Evolutionary conservation across 257 asterid genomes (phyloP).

Genomic region (Henckelia pumila): DNA sequence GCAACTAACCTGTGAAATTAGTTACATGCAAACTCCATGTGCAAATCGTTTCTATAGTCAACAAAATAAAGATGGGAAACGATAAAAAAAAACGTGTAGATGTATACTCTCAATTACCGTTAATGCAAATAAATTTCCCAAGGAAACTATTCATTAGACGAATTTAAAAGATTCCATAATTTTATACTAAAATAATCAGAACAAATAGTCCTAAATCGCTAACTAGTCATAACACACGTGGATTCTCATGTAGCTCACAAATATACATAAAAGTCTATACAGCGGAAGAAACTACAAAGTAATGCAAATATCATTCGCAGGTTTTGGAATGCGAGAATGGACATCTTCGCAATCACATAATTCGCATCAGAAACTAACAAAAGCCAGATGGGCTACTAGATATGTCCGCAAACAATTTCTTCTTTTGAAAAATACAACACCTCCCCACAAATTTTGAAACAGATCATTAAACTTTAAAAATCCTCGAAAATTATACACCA

Average conservation of each 20-base stretch:
- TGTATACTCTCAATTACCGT: not conserved
- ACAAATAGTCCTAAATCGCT: not conserved
- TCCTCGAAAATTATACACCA: constrained; percentile 7
- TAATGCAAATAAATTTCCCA: constrained; percentile 18
- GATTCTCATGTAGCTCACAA: not conserved
- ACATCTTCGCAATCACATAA: not conserved
- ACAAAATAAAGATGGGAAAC: constrained; percentile 8
- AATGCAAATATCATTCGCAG: not conserved
- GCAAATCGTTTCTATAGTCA: not conserved
- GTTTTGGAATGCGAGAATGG: not conserved
- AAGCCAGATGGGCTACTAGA: not conserved
- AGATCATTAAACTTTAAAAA: constrained; percentile 12
- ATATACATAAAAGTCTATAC: not conserved
- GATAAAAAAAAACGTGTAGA: not conserved
- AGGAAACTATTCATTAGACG: constrained; percentile 4
- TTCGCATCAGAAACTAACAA: constrained; percentile 6
- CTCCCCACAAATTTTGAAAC: constrained; percentile 6
- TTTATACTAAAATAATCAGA: constrained; percentile 1
- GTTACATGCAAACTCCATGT: not conserved
- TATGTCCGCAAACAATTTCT: constrained; percentile 13
- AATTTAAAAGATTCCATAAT: not conserved
- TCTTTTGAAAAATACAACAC: not conserved
- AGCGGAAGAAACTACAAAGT: not conserved
- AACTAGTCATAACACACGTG: not conserved
- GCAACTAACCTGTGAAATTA: not conserved